Conservation (phyloP, 148 eudicot genomes). For the Vaccinium macrocarpon region DNA sequence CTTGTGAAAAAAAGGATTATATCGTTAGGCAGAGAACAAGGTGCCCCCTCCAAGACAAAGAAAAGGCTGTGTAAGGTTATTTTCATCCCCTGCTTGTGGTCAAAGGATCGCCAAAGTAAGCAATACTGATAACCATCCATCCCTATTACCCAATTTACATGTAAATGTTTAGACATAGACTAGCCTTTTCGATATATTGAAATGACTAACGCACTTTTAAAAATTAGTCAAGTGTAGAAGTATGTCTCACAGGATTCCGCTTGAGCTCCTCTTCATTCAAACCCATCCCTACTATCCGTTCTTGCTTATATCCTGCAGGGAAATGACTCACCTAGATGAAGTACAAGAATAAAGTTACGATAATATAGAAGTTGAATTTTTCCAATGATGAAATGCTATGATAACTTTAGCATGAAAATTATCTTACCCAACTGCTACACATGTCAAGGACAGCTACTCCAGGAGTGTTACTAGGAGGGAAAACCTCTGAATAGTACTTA, state of each 20-base stretch:
- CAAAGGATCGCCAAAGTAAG: not conserved
- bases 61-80: too few relatives aligned
- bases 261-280: conserved; percentile 90
- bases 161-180: not conserved
- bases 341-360: conserved; percentile 21
- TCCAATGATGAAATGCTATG: not conserved
- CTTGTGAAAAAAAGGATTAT: too few relatives aligned
- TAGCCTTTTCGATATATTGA: not conserved
- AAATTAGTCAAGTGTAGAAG: not conserved
- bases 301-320: conserved; percentile 90
- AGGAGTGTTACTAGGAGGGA: conserved; percentile 80
- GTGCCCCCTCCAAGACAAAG: too few relatives aligned
- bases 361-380: not conserved
- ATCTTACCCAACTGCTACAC: conserved; percentile 98
- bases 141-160: not conserved
- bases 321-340: conserved; percentile 89
- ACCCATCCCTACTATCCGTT: conserved; percentile 84
- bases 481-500: conserved; percentile 74
- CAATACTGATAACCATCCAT: not conserved
- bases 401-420: not conserved
- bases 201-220: not conserved
- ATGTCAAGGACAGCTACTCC: conserved; percentile 86
- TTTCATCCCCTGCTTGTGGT: not conserved
- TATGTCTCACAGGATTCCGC: conserved; percentile 63
- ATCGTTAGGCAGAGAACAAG: too few relatives aligned